phyloP scores from a whole-genome alignment of 75 land plant species.

The Azolla pinnata region DNA sequence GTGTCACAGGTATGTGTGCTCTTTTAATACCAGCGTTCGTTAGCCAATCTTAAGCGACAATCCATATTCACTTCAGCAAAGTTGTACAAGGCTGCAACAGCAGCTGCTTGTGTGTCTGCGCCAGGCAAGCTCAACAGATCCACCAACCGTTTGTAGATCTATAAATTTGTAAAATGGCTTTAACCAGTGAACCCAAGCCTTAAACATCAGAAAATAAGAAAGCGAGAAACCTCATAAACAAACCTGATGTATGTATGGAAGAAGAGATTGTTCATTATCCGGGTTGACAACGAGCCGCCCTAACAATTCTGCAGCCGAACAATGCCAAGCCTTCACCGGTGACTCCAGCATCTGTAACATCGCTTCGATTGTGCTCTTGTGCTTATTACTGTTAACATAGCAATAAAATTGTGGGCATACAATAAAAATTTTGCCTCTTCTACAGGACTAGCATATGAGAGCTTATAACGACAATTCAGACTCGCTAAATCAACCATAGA shows the following conservation, averaged over 20 bases:
- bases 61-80: constrained; percentile 97
- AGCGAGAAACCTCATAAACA: constrained; percentile 3
- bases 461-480: no score
- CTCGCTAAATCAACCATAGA: no score
- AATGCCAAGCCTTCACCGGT: constrained; percentile 81
- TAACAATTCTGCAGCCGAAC: constrained; percentile 86
- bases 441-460: no score
- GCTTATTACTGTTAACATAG: no score
- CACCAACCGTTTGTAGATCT: constrained; percentile 85
- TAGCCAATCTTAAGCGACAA: constrained; percentile 87
- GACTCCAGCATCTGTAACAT: constrained; percentile 79
- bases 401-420: no score
- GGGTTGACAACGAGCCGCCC: constrained; percentile 91
- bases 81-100: constrained; percentile 85
- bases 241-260: constrained; percentile 80
- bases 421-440: no score
- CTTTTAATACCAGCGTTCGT: constrained; percentile 66
- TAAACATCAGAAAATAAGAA: neutral
- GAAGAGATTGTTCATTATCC: constrained; percentile 87
- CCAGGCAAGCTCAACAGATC: constrained; percentile 67
- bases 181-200: no score
- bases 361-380: constrained; percentile 71
- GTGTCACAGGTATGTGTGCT: no score
- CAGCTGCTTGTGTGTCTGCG: constrained; percentile 85
- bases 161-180: no score